Evolutionary conservation across 176 grass and related monocot species (phyloP).

Genomic region (Paspalum notatum): DNA sequence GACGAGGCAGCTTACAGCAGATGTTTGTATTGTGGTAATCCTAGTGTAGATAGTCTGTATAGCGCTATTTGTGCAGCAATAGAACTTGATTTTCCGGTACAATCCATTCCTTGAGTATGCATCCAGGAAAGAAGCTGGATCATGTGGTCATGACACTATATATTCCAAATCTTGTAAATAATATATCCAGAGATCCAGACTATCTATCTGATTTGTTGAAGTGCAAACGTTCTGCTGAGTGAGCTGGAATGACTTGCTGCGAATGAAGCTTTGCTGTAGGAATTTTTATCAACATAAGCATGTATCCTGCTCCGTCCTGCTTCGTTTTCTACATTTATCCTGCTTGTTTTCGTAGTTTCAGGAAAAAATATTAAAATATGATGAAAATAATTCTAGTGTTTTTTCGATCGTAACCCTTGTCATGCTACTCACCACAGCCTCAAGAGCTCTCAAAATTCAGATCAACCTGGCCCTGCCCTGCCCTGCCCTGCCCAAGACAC

Average conservation of each 20-base stretch:
- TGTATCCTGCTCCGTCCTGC: too few species aligned
- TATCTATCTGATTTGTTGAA: background rate
- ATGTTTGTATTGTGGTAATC: background rate
- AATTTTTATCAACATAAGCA: too few species aligned
- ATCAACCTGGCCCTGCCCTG: too few species aligned
- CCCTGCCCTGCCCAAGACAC: too few species aligned
- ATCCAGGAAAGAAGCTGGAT: constrained; percentile 14
- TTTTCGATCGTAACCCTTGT: too few species aligned
- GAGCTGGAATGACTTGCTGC: background rate
- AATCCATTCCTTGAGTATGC: background rate
- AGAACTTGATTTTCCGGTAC: background rate
- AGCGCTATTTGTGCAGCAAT: constrained; percentile 31
- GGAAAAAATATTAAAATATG: too few species aligned
- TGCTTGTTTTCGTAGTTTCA: too few species aligned
- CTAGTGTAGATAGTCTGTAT: constrained; percentile 40
- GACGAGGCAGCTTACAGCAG: constrained; percentile 1
- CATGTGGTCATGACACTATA: background rate
- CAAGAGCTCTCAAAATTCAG: too few species aligned
- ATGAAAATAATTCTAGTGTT: too few species aligned
- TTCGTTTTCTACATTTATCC: too few species aligned
- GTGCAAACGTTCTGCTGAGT: background rate
- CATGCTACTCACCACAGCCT: too few species aligned
- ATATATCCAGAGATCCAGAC: background rate
- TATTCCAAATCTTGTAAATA: constrained; percentile 14
- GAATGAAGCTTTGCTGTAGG: too few species aligned